Percentiles rank a stretch among this genome's conserved stretches.
These are phyloP conservation scores for Fusarium compactum DNA, from an alignment of 2,329 filamentous ascomycete genomes.

Conservation along the genomic window DNA sequence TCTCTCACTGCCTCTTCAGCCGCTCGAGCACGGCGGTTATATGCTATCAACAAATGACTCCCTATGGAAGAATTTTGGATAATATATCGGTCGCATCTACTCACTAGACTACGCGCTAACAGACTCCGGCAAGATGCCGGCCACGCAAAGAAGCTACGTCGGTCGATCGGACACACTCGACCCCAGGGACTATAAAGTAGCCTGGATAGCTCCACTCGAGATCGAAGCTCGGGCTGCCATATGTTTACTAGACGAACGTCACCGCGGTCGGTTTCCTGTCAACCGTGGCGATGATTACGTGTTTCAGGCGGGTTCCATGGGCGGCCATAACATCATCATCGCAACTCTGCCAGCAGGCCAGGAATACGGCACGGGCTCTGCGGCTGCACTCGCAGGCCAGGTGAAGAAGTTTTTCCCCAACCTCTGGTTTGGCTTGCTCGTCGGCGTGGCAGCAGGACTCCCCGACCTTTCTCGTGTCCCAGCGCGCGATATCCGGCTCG, in stretches of 20 bases:
- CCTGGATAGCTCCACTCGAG: conserved; percentile 55
- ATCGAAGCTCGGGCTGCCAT: conserved; percentile 54
- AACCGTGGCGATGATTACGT: conserved; percentile 52
- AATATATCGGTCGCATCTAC: too few relatives aligned
- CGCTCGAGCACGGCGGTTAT: too few relatives aligned
- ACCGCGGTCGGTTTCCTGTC: conserved; percentile 50
- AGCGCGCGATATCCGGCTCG: conserved; percentile 53
- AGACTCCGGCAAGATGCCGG: too few relatives aligned
- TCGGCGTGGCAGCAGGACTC: conserved; percentile 54
- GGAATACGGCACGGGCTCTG: conserved; percentile 51
- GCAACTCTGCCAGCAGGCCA: neutral
- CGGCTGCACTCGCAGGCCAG: conserved; percentile 51
- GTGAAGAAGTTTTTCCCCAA: conserved; percentile 52
- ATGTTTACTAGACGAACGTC: conserved; percentile 50
- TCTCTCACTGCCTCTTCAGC: too few relatives aligned
- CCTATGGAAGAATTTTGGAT: rapidly evolving
- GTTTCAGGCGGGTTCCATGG: conserved; percentile 52
- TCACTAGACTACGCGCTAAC: too few relatives aligned
- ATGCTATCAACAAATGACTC: too few relatives aligned
- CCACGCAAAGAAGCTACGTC: too few relatives aligned
- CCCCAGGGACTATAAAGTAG: conserved; percentile 48
- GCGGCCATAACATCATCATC: conserved; percentile 49
- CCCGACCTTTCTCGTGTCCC: conserved; percentile 41
- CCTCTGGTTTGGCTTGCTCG: conserved; percentile 54
- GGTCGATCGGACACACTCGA: neutral